These are phyloP conservation scores for Falciphora oryzae DNA, from an alignment of 2,329 filamentous ascomycete genomes.

Conservation along the genomic window DNA sequence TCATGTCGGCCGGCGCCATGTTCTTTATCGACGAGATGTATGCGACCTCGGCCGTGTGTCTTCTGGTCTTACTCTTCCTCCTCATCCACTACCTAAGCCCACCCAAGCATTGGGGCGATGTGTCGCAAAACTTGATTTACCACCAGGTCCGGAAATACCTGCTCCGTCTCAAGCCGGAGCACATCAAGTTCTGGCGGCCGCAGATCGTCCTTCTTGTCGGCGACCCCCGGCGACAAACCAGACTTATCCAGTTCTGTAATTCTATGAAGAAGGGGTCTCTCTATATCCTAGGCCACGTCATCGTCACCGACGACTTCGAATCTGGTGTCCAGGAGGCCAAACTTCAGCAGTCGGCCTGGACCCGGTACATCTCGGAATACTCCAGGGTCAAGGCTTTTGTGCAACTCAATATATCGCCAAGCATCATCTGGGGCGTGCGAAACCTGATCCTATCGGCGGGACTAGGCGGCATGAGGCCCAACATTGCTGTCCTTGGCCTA, in stretches of 20 bases:
- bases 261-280: conserved; percentile 81
- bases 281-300: conserved; percentile 82
- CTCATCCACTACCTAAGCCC: conserved; percentile 81
- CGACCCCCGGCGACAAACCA: conserved; percentile 72
- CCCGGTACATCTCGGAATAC: conserved; percentile 75
- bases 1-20: conserved; percentile 78
- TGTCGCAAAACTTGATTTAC: conserved; percentile 84
- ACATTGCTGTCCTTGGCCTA: conserved; percentile 76
- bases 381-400: conserved; percentile 86
- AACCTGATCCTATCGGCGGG: conserved; percentile 79
- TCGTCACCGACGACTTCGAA: conserved; percentile 77
- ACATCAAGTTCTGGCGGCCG: conserved; percentile 90
- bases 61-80: conserved; percentile 72
- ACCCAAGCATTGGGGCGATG: conserved; percentile 85
- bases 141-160: conserved; percentile 82
- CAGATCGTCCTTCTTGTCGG: conserved; percentile 83
- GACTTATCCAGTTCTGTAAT: conserved; percentile 86
- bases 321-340: conserved; percentile 75
- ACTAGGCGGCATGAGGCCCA: conserved; percentile 81
- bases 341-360: conserved; percentile 75
- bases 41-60: conserved; percentile 66
- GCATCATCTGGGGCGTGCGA: conserved; percentile 76
- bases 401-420: conserved; percentile 77
- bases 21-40: conserved; percentile 84
- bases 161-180: conserved; percentile 74